Base-by-base conservation (phyloP, 1,284 basidiomycete genomes). In the Moniliella sp. region DNA sequence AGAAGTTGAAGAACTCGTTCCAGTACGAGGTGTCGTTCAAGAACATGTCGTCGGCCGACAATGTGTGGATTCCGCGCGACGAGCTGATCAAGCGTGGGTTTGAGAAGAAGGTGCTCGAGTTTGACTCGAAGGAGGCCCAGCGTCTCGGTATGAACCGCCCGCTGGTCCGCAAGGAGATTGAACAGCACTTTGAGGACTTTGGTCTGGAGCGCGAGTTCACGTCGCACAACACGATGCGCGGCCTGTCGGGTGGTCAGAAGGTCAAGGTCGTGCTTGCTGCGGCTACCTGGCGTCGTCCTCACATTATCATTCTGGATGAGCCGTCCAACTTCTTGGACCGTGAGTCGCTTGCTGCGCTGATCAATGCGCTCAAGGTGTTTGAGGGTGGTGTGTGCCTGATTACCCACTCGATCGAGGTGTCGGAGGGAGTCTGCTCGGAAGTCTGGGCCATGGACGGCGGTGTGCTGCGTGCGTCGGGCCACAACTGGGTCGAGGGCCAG, bases 401-500 rank as follows among this genome's bases (percentile, higher is more conserved):
- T 30, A 59, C 56, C 15, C 56, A 59, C 48, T 53, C 49, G 29
- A 31, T 41, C 16, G 56, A 59, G 38, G 57, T 59, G 46, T 50
- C 49, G 25, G 54, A 57, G 36, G 45, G 43, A 28, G 54, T 53
- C 29, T 55, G 51, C 39, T 45, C 47, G 42, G 56, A 59, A 27
- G 52, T 57, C 36, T 59, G 56, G 56, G 33, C 42, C 17, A 57
- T 59, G 54, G 26, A 39, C 30, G 43, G 47, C 36, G 56, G 56
- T 40, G 36, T 35, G 2, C 45, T 58, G 17, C 30, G 35, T 25
- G 54, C 54, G 7, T 49, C 45, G 5, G 88, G 88, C 45, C 86
- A 93, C 53, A 61, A 62, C 51, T 63, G 63, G 64, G 82, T 91
- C 55, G 88, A 97, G 66, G 83, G 84, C 33, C 86, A 97, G 37